phyloP scores from a whole-genome alignment of 345 rosid genomes.

The Erysimum cheiranthoides region DNA sequence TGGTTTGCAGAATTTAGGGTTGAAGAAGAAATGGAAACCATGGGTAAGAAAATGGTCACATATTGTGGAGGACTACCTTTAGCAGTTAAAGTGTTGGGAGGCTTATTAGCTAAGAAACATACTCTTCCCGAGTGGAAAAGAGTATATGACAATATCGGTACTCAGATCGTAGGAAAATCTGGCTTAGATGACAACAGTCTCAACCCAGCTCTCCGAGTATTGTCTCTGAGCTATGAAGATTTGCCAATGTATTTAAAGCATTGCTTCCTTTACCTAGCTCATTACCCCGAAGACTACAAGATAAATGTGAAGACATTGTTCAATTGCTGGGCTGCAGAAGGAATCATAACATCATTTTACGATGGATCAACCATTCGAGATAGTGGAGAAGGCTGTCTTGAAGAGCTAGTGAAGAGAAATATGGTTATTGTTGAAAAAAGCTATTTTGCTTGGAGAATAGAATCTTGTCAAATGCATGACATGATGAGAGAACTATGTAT shows the following conservation, averaged over 20 bases:
- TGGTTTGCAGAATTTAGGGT: not conserved
- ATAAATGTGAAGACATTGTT: constrained; percentile 39
- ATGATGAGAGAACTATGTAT: constrained; percentile 43
- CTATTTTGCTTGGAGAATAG: not conserved
- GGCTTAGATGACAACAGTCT: constrained; percentile 16
- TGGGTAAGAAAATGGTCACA: constrained; percentile 28
- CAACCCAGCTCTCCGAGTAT: constrained; percentile 9
- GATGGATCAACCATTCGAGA: constrained; percentile 37
- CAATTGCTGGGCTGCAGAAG: constrained; percentile 52
- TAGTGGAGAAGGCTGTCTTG: constrained; percentile 38
- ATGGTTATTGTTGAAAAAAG: constrained; percentile 46
- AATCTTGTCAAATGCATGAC: constrained; percentile 36
- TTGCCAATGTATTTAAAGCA: constrained; percentile 20
- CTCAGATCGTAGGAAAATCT: not conserved
- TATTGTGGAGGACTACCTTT: constrained; percentile 35
- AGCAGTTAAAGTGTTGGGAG: constrained; percentile 34
- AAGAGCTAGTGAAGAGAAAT: constrained; percentile 41
- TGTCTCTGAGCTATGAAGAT: constrained; percentile 39
- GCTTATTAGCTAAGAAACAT: constrained; percentile 33
- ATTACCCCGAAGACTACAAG: constrained; percentile 30
- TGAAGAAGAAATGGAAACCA: constrained; percentile 18
- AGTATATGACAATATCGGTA: constrained; percentile 19
- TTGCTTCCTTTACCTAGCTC: constrained; percentile 40
- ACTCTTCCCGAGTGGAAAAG: constrained; percentile 22
- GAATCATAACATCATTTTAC: not conserved